Evolutionary conservation across 2,329 filamentous ascomycete species (phyloP).

Genomic region (Aspergillus neotritici): DNA sequence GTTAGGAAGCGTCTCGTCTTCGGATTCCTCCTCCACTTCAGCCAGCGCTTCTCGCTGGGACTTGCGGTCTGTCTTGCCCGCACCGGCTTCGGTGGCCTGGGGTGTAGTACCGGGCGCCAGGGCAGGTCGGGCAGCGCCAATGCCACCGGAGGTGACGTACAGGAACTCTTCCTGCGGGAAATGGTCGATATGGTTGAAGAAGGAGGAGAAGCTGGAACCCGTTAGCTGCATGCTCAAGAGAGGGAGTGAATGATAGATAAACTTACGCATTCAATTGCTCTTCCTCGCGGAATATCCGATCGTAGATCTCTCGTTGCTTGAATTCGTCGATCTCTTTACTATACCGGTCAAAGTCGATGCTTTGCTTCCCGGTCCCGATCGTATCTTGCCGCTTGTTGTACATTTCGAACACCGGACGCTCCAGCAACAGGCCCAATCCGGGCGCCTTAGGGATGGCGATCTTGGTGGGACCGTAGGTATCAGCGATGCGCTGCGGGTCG

Average conservation of each 20-base stretch:
- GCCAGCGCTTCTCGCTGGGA: slow-evolving; percentile 28
- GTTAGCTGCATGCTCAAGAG: slow-evolving; percentile 4
- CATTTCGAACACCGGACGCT: slow-evolving; percentile 82
- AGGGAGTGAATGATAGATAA: slow-evolving; percentile 2
- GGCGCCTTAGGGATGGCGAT: slow-evolving; percentile 93
- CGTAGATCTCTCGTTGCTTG: slow-evolving; percentile 88
- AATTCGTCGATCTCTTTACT: slow-evolving; percentile 77
- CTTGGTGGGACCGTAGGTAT: slow-evolving; percentile 66
- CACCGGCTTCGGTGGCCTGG: slow-evolving; percentile 6
- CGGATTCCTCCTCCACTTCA: slow-evolving; percentile 28
- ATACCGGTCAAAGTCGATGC: slow-evolving; percentile 73
- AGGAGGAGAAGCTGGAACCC: slow-evolving; percentile 60
- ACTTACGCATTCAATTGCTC: slow-evolving; percentile 80
- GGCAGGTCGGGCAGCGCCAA: slow-evolving; percentile 53
- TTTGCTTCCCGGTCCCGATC: slow-evolving; percentile 50
- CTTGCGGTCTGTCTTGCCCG: slow-evolving; percentile 12
- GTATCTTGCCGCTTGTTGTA: slow-evolving; percentile 67
- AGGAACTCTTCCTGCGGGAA: slow-evolving; percentile 67
- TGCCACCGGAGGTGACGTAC: slow-evolving; percentile 65
- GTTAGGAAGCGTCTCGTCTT: slow-evolving; percentile 21
- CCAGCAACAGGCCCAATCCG: slow-evolving; percentile 77
- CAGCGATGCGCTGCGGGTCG: slow-evolving; percentile 62
- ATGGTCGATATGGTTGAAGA: slow-evolving; percentile 74
- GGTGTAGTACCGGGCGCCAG: slow-evolving; percentile 2
- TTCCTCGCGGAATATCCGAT: slow-evolving; percentile 83